Evolutionary conservation across 352 stramenopile species (phyloP).

Genomic region (Phytophthora foliorum): DNA sequence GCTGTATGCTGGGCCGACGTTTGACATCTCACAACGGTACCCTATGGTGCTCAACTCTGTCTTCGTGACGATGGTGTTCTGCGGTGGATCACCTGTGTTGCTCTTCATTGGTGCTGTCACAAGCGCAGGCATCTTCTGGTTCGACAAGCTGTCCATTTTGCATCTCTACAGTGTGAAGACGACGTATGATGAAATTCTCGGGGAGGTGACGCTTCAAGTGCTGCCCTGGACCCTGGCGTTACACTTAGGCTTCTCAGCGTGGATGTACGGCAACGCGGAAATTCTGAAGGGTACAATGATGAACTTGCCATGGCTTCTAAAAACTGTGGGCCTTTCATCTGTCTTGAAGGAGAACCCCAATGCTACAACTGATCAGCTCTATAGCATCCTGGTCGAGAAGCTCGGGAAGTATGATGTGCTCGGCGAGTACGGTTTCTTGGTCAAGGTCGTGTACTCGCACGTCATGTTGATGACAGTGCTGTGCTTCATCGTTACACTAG

Average conservation of each 20-base stretch:
- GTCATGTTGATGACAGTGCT: slow-evolving; percentile 61
- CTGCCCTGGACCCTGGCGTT: slow-evolving; percentile 59
- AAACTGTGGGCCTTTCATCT: slow-evolving; percentile 30
- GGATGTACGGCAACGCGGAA: slow-evolving; percentile 60
- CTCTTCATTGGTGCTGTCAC: slow-evolving; percentile 55
- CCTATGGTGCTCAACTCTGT: slow-evolving; percentile 71
- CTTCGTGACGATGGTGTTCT: slow-evolving; percentile 71
- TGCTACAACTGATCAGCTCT: slow-evolving; percentile 42
- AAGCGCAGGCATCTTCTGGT: slow-evolving; percentile 45
- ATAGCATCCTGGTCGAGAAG: slow-evolving; percentile 35
- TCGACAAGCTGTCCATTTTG: slow-evolving; percentile 67
- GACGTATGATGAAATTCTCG: slow-evolving; percentile 57
- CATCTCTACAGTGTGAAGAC: slow-evolving; percentile 60
- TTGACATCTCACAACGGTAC: slow-evolving; percentile 64
- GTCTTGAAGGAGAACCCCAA: slow-evolving; percentile 33
- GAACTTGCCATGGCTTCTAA: slow-evolving; percentile 44
- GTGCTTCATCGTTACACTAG: slow-evolving; percentile 38
- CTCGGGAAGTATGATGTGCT: slow-evolving; percentile 42
- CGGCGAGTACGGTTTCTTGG: slow-evolving; percentile 43
- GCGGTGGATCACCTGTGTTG: slow-evolving; percentile 55
- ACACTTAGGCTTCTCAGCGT: slow-evolving; percentile 60
- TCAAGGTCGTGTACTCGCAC: slow-evolving; percentile 61
- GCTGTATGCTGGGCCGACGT: slow-evolving; percentile 54
- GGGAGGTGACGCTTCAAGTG: slow-evolving; percentile 43
- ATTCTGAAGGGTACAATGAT: slow-evolving; percentile 50